Evolutionary conservation across 1,284 basidiomycete species (phyloP), one percentile per base, ranked within the genome.

Genomic region (Chalciporus sp.): DNA sequence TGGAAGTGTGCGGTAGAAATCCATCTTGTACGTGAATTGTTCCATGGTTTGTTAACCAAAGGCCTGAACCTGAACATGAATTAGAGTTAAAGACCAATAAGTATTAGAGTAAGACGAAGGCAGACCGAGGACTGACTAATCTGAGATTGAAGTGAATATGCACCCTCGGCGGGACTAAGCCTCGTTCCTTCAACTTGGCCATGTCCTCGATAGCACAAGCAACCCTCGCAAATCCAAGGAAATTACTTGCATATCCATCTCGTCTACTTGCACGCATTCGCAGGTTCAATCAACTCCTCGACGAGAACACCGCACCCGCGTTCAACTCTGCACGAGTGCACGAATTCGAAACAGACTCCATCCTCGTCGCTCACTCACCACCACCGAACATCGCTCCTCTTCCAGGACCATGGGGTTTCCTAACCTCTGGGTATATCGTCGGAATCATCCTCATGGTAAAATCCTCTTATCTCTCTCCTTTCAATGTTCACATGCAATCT

Each of bases 361-460:
- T 51, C 28, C 47, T 55, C 16, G 19, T 57, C 14, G 37, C 52
- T n/a, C 61, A 26, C 23, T 47, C 51, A 12, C 31, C 47, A 17
- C 47, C 45, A 9, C 47, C 49, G 0, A 3, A 23, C 20, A 58
- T 51, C 47, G 43, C 52, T 12, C 63, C 71, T 4, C 72, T 84
- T 46, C 82, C 84, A 1, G 83, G 83, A 0, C 84, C 84, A 1
- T 85, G 82, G 77, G 83, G 76, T 0, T 90, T 90, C 73, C 74
- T 88, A 52, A 86, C 84, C 0, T 88, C 85, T 12, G 80, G 84
- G 2, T 90, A 90, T 67, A 80, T 85, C 58, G 58, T 86, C 37
- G 86, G 81, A 0, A 67, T 90, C 47, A 68, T 89, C 57, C 58
- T 83, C 35, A 82, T 88, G 82, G 87, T 86, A 62, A 65, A 19